Conservation (phyloP, 768 basidiomycete genomes). For the Leucosporidium creatinivorum region DNA sequence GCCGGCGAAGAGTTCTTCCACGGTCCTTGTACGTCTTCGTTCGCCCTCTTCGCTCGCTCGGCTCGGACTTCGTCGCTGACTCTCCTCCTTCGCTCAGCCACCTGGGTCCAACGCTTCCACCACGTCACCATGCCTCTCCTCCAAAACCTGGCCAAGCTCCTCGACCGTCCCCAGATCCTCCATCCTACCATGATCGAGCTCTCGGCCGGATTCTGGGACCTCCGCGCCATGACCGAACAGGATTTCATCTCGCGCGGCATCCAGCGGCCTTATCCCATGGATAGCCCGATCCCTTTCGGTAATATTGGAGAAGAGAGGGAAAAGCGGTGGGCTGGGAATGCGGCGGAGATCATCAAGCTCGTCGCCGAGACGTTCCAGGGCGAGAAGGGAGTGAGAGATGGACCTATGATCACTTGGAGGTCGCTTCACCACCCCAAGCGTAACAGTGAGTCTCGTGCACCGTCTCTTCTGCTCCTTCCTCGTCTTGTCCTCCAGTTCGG, state of each 20-base stretch:
- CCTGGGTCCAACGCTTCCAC: constrained; percentile 28
- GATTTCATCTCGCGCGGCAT: constrained; percentile 24
- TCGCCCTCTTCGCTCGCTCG: too few relatives aligned
- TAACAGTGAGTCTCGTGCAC: constrained; percentile 17
- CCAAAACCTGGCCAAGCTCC: constrained; percentile 15
- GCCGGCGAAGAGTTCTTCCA: constrained; percentile 29
- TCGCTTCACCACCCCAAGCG: constrained; percentile 28
- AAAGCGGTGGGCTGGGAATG: constrained; percentile 16
- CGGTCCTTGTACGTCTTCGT: constrained; percentile 20
- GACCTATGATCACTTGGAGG: constrained; percentile 28
- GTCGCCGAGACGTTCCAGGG: constrained; percentile 26
- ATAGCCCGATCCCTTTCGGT: constrained; percentile 22
- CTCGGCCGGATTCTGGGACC: constrained; percentile 28
- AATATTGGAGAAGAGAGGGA: constrained; percentile 22
- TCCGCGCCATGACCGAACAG: constrained; percentile 30
- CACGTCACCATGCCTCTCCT: constrained; percentile 28
- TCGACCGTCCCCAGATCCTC: constrained; percentile 25
- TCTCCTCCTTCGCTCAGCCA: not conserved
- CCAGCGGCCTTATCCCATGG: constrained; percentile 23
- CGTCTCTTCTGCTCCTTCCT: fast-evolving
- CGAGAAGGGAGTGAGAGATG: constrained; percentile 12
- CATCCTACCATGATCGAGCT: constrained; percentile 27
- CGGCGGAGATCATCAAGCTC: constrained; percentile 15
- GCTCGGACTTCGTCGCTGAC: not conserved
- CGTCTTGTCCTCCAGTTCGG: too few relatives aligned